These are phyloP conservation scores for Aureobasidium sp. DNA, from an alignment of 2,329 filamentous ascomycete species.

Conservation along the genomic window DNA sequence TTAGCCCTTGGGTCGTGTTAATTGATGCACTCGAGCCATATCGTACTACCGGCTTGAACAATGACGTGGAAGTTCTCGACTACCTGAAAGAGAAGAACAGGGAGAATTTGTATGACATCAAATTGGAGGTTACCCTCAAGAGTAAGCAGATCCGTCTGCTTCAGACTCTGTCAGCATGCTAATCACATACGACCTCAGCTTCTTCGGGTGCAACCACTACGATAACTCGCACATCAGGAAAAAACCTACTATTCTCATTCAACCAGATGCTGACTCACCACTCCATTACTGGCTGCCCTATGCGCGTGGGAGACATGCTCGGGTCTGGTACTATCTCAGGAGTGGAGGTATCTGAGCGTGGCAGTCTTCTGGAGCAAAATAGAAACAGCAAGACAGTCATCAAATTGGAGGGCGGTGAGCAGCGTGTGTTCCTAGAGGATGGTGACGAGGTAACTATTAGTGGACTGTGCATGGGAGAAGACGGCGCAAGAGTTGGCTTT, in stretches of 20 bases:
- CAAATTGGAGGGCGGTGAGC: slow-evolving; percentile 55
- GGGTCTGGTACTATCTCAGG: slow-evolving; percentile 76
- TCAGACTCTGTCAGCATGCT: background rate
- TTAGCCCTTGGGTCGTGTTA: slow-evolving; percentile 73
- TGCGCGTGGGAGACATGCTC: slow-evolving; percentile 67
- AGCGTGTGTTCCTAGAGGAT: slow-evolving; percentile 65
- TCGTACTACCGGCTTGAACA: slow-evolving; percentile 48
- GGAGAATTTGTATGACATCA: slow-evolving; percentile 61
- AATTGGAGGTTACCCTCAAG: slow-evolving; percentile 58
- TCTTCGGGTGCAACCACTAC: slow-evolving; percentile 47
- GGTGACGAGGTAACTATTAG: slow-evolving; percentile 63
- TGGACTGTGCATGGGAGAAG: slow-evolving; percentile 56
- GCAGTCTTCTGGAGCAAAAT: slow-evolving; percentile 66
- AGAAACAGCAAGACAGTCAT: slow-evolving; percentile 60
- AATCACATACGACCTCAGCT: slow-evolving; percentile 23
- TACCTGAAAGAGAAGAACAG: slow-evolving; percentile 58
- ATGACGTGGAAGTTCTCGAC: slow-evolving; percentile 49
- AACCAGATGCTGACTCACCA: slow-evolving; percentile 79
- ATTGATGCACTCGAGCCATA: slow-evolving; percentile 69
- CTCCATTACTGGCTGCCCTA: slow-evolving; percentile 65
- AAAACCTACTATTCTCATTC: slow-evolving; percentile 72
- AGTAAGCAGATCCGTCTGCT: slow-evolving; percentile 25
- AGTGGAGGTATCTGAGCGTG: slow-evolving; percentile 49
- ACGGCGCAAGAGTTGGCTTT: slow-evolving; percentile 66
- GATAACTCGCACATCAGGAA: slow-evolving; percentile 55